Evolutionary conservation across 2,329 filamentous ascomycete genomes (phyloP).

Genomic region (Microsporum audouinii): DNA sequence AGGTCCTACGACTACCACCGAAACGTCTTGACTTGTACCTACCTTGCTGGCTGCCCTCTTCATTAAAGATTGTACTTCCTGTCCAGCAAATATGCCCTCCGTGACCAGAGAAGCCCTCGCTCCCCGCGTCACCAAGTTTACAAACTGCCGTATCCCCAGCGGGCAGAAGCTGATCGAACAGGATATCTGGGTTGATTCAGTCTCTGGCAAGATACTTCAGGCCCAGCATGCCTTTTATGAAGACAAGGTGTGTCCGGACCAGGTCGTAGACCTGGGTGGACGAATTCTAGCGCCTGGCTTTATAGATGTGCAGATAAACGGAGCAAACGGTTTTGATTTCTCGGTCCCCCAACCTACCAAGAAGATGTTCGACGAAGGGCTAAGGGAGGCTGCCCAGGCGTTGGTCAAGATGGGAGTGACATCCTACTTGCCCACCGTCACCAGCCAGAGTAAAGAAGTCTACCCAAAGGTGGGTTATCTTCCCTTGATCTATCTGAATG

Average conservation of each 20-base stretch:
- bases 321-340: constrained; percentile 87
- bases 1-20: not conserved
- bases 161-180: constrained; percentile 56
- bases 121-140: constrained; percentile 65
- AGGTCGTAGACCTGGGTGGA: constrained; percentile 66
- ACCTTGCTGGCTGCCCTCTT: not conserved
- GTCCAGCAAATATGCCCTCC: constrained; percentile 7
- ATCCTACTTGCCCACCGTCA: constrained; percentile 74
- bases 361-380: constrained; percentile 58
- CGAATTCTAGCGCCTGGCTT: constrained; percentile 76
- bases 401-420: constrained; percentile 74
- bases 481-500: not conserved
- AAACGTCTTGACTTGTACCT: not conserved
- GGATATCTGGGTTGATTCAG: constrained; percentile 80
- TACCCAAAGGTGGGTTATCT: constrained; percentile 55
- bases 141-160: constrained; percentile 70
- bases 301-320: constrained; percentile 87
- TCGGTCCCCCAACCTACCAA: constrained; percentile 59
- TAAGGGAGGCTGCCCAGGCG: constrained; percentile 58
- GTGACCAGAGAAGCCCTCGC: constrained; percentile 11
- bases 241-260: constrained; percentile 47
- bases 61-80: not conserved
- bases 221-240: constrained; percentile 50
- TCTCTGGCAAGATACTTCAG: constrained; percentile 68
- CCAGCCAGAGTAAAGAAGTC: constrained; percentile 62